phyloP scores from a whole-genome alignment of 2,329 filamentous ascomycete species.

The Mollisiaceae sp. region DNA sequence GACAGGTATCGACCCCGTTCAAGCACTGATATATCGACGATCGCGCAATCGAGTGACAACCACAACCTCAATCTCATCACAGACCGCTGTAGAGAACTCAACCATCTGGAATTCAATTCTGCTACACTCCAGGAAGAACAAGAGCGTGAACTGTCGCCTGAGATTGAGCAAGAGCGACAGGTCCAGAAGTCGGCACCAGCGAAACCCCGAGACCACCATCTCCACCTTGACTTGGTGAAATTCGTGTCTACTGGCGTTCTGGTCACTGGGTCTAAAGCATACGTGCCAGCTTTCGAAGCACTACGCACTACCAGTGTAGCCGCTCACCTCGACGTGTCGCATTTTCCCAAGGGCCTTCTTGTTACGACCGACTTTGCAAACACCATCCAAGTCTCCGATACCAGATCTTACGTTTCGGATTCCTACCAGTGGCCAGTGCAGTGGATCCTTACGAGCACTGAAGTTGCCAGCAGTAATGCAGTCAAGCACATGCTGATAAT shows the following conservation, averaged over 20 bases:
- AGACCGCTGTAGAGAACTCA: slow-evolving; percentile 46
- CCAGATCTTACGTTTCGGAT: slow-evolving; percentile 43
- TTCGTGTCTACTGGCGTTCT: slow-evolving; percentile 49
- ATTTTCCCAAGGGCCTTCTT: slow-evolving; percentile 47
- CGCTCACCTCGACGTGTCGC: slow-evolving; percentile 37
- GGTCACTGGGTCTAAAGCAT: slow-evolving; percentile 42
- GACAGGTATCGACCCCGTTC: slow-evolving; percentile 49
- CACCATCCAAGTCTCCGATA: slow-evolving; percentile 46
- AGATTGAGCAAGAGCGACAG: slow-evolving; percentile 65
- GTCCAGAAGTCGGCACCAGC: slow-evolving; percentile 53
- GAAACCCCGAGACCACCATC: slow-evolving; percentile 46
- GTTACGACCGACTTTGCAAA: slow-evolving; percentile 57
- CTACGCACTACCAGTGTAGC: slow-evolving; percentile 50
- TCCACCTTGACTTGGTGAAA: slow-evolving; percentile 50
- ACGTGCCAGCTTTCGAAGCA: slow-evolving; percentile 52
- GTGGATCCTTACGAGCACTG: slow-evolving; percentile 53
- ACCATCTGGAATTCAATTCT: slow-evolving; percentile 39
- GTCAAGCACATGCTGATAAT: slow-evolving; percentile 50
- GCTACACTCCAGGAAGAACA: slow-evolving; percentile 66
- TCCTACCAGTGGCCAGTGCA: slow-evolving; percentile 57
- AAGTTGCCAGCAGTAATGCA: slow-evolving; percentile 12
- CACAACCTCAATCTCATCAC: slow-evolving; percentile 34
- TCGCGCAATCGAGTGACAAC: background rate
- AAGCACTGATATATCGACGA: background rate
- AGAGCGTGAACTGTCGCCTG: slow-evolving; percentile 69